phyloP scores from a whole-genome alignment of 306 rosid species.

The Quercus alba region DNA sequence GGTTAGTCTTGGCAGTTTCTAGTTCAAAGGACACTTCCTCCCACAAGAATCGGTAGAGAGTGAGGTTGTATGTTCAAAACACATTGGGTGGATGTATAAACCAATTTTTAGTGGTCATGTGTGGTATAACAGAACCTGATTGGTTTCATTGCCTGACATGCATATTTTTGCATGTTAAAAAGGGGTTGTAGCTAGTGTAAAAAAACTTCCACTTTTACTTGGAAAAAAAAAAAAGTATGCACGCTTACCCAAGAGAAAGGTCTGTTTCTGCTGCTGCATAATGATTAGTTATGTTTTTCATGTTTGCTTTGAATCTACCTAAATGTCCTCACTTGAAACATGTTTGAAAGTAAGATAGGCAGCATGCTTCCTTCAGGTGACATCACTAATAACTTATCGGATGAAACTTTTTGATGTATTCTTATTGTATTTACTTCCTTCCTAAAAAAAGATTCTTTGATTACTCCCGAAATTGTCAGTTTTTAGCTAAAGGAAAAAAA shows the following conservation, averaged over 20 bases:
- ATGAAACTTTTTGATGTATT: neutral
- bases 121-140: neutral
- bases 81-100: too few species aligned
- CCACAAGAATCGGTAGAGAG: too few species aligned
- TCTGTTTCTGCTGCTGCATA: neutral
- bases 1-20: slow-evolving; percentile 43
- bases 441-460: neutral
- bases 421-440: neutral
- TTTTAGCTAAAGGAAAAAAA: neutral
- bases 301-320: neutral
- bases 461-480: neutral
- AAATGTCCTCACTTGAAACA: neutral
- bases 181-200: too few species aligned
- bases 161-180: neutral
- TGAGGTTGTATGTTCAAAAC: too few species aligned
- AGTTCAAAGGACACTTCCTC: neutral
- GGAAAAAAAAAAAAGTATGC: neutral
- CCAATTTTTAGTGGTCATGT: neutral
- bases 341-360: neutral
- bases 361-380: neutral
- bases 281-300: neutral
- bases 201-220: neutral
- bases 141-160: neutral
- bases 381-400: neutral
- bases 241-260: neutral